Evolutionary conservation across 768 basidiomycete species (phyloP), one percentile per base, ranked within the genome.

Genomic region (Boletus reticulatus): DNA sequence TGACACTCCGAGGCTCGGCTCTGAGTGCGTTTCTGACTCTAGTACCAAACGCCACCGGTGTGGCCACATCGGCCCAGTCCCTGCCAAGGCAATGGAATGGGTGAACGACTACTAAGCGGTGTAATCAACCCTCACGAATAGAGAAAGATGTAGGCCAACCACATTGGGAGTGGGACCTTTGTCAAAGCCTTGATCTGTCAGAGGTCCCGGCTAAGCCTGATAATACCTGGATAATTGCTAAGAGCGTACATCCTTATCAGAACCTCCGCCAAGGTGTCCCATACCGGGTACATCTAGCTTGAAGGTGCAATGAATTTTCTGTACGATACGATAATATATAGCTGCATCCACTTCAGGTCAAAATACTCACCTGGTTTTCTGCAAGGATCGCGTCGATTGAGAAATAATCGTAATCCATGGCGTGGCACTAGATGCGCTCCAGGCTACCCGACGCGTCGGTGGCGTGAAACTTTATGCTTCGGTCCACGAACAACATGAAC

Each of bases 261-360:
- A 82, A 24, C 92, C 91, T 45, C 92, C 92, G 43, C 90, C 91
- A 12, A 97, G 81, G 68, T 96, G 92, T 3, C 94, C 94, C 78
- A 97, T 85, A 57, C 86, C 84, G 8, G 86, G 84, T 17, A 97
- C 85, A 54, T 88, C 86, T 43, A 89, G 78, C 62, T 91, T 89
- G 78, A 98, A 96, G 4, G 88, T 92, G 70, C 94, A 97, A 75
- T 93, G 91, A 37, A 98, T 79, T 81, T 94, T 97, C 92, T 95
- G 58, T 34, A 54, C 29, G 43, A 27, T 34, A 54, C 29, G 43
- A 27, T 12, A 11, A 29, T 39, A 17, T 51, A 19, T 24, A 51
- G 19, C 22, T 19, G 24, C 20, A 19, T 16, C 27, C 12, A 20
- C 34, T 36, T 14, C 38, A 39, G 2, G 20, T 42, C 14, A 39